Base-by-base conservation (phyloP, 2,329 filamentous ascomycete genomes). In the Iodosphaeria phyllophila region DNA sequence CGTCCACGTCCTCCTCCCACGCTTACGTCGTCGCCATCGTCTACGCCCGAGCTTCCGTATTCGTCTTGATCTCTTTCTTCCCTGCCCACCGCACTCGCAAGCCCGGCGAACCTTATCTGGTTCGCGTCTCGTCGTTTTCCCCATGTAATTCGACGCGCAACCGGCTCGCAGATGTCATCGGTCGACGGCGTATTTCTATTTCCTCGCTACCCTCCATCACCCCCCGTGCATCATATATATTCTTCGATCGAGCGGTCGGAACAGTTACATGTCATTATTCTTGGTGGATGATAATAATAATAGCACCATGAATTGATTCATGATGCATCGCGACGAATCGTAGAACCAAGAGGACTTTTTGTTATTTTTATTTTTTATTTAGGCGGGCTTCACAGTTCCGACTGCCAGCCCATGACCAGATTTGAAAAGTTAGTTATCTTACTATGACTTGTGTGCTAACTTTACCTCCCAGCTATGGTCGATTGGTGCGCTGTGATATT, bases 401-500 rank as follows among this genome's bases (percentile, higher is more conserved):
- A 42, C 45, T 41, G 44, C 40, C 40, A 38, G 33, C 33, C n/a
- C 38, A 40, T 39, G 38, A 40, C 39, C 37, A 35, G 35, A 40
- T 36, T 35, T n/a, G n/a, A n/a, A n/a, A n/a, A n/a, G n/a, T n/a
- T n/a, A n/a, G n/a, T n/a, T n/a, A n/a, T n/a, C n/a, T n/a, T n/a
- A n/a, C n/a, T n/a, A n/a, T n/a, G n/a, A n/a, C n/a, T 32, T 30
- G 34, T 42, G 51, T 57, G 47, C 58, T 59, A 51, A 64, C 58
- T 37, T 43, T 32, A 40, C 32, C 29, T 35, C 34, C 26, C 47
- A 95, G 86, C 53, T 98, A 93, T 60, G 89, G 89, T 38, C 83
- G 89, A 38, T 77, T 98, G 39, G 89, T 98, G 42, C 86, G 89
- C 42, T 98, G 89, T 55, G 89, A 98, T 48, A 98, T 98, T 46